phyloP scores from a whole-genome alignment of 2,329 filamentous ascomycete genomes.

The Phoma sp. region DNA sequence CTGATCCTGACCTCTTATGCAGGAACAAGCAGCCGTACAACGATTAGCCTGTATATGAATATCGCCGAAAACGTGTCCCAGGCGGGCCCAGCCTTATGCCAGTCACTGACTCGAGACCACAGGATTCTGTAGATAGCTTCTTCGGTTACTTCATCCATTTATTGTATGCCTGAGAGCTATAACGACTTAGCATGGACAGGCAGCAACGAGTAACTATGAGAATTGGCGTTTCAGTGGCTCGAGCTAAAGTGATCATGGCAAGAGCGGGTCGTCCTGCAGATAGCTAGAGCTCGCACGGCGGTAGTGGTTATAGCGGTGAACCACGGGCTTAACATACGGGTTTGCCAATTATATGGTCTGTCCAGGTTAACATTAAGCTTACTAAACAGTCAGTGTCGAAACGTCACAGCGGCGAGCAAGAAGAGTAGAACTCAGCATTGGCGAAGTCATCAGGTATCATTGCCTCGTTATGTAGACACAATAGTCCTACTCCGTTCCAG shows the following conservation, averaged over 20 bases:
- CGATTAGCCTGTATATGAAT: neutral
- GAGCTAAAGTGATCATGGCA: neutral
- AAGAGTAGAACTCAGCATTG: neutral
- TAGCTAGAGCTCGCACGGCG: neutral
- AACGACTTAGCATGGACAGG: neutral
- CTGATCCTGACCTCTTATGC: neutral
- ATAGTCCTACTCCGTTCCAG: slow-evolving; percentile 14
- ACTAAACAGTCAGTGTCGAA: neutral
- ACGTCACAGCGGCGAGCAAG: neutral
- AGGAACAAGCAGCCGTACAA: neutral
- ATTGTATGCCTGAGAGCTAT: neutral
- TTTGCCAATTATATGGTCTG: neutral
- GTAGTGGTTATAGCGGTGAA: neutral
- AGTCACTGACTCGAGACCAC: neutral
- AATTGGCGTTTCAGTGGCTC: neutral
- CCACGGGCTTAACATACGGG: neutral
- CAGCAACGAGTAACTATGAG: neutral
- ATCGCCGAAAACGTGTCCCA: neutral
- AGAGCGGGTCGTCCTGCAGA: neutral
- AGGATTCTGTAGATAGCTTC: neutral
- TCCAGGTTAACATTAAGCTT: neutral
- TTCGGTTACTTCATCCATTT: neutral
- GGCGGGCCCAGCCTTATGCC: neutral
- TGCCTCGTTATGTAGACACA: slow-evolving; percentile 20
- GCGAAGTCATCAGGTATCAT: slow-evolving; percentile 19